Base-by-base conservation (phyloP, 257 asterid genomes). In the Ophiorrhiza pumila region DNA sequence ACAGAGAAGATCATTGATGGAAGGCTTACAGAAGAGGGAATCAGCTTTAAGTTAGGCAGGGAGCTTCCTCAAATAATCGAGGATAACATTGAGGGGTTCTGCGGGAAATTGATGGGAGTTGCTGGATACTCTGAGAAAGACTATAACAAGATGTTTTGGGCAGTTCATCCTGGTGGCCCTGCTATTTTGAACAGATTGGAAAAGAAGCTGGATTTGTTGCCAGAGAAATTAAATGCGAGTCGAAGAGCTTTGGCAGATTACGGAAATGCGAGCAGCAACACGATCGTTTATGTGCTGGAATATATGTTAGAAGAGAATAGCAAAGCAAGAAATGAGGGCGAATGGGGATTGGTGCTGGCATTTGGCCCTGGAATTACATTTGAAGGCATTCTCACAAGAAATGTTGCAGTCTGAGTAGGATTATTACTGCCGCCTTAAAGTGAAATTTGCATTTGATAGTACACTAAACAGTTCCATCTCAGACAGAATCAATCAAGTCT, bases 121-220 rank as follows among this genome's bases (percentile, higher is more conserved):
- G 79, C 67, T 25, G 88, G 86, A 1, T 82, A 41, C 55, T 70
- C 65, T 3, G 76, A 78, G 7, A 43, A 55, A 46, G 96, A 90
- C 11, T 95, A 78, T 17, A 89, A 92, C 64, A 80, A 83, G 35
- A 7, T 95, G 79, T 95, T 95, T 64, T 95, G 99, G 99, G 99
- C 99, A 6, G 98, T 92, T 45, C 99, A 95, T 68, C 99, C 98
- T 0, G 98, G 99, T 2, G 99, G 98, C 1, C 99, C 98, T 15
- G 98, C 97, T 2, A 92, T 95, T 65, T 62, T 92, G 52, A 90
- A 92, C 77, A 78, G 89, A 83, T 66, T 95, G 73, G 99, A 95
- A 75, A 90, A 92, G 68, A 90, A 71, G 79, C 49, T 92, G 61
- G 89, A 85, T 73, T 85, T 95, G 60, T 56, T 64, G 74, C 98